phyloP scores from a whole-genome alignment of 441 rosid species.

The Eutrema salsugineum region DNA sequence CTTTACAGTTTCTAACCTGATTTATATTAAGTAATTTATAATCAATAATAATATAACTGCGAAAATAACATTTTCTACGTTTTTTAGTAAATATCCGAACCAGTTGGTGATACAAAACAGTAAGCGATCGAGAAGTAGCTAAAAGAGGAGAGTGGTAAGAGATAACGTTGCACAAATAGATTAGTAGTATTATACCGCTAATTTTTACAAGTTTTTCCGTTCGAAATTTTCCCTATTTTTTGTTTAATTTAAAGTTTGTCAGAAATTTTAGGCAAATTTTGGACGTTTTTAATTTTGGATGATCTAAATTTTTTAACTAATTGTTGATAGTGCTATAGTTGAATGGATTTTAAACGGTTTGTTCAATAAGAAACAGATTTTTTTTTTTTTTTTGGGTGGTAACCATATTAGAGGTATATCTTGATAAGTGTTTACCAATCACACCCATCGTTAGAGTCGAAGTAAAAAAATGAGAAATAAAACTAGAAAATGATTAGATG shows the following conservation, averaged over 20 bases:
- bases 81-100: neutral
- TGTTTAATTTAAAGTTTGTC: no score
- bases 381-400: no score
- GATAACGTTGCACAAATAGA: neutral
- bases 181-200: neutral
- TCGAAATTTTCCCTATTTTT: no score
- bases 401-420: neutral
- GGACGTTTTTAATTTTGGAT: no score
- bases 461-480: neutral
- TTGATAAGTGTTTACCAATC: neutral
- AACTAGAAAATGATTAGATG: neutral
- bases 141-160: neutral
- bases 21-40: neutral
- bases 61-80: neutral
- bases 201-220: no score
- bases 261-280: no score
- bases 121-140: no score
- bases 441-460: neutral
- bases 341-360: no score
- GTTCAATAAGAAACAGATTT: no score
- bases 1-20: slow-evolving; percentile 69
- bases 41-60: neutral
- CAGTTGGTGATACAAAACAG: neutral
- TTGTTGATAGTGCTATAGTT: no score
- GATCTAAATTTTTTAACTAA: no score